phyloP scores from a whole-genome alignment of 495 filamentous ascomycete genomes.

The Daldinia childiae region DNA sequence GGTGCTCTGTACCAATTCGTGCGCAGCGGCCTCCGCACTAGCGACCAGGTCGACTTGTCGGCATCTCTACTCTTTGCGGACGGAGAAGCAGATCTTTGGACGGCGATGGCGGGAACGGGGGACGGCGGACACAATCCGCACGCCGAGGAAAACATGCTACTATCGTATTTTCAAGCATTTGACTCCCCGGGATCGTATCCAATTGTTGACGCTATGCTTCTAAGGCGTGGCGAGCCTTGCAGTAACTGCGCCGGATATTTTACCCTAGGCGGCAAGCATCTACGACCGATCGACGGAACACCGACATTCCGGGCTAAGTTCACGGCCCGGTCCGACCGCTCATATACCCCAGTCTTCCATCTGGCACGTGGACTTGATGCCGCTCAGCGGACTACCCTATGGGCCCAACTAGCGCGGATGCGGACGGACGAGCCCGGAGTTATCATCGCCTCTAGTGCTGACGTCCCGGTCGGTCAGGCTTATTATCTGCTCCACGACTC shows the following conservation, averaged over 20 bases:
- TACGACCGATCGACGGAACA: slow-evolving; percentile 38
- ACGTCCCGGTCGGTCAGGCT: slow-evolving; percentile 34
- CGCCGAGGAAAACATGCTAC: slow-evolving; percentile 45
- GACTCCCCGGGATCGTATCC: slow-evolving; percentile 46
- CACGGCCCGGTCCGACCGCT: slow-evolving; percentile 42
- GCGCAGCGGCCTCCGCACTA: slow-evolving; percentile 36
- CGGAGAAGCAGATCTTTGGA: slow-evolving; percentile 46
- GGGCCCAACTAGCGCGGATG: slow-evolving; percentile 42
- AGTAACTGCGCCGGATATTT: slow-evolving; percentile 44
- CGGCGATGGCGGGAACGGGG: slow-evolving; percentile 19
- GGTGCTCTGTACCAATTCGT: slow-evolving; percentile 40
- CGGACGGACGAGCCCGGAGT: slow-evolving; percentile 33
- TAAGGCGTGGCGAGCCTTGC: slow-evolving; percentile 42
- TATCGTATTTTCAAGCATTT: slow-evolving; percentile 46
- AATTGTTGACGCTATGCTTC: slow-evolving; percentile 44
- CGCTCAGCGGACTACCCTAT: slow-evolving; percentile 30
- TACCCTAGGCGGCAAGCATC: slow-evolving; percentile 42
- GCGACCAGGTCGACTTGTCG: slow-evolving; percentile 37
- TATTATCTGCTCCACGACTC: slow-evolving; percentile 43
- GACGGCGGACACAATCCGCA: slow-evolving; percentile 36
- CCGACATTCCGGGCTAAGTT: slow-evolving; percentile 44
- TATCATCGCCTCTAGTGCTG: slow-evolving; percentile 28
- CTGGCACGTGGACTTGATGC: slow-evolving; percentile 37
- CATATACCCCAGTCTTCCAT: slow-evolving; percentile 46
- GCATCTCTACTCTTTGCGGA: slow-evolving; percentile 43